phyloP scores from a whole-genome alignment of 805 yeast species.

The Limtongia smithiae region DNA sequence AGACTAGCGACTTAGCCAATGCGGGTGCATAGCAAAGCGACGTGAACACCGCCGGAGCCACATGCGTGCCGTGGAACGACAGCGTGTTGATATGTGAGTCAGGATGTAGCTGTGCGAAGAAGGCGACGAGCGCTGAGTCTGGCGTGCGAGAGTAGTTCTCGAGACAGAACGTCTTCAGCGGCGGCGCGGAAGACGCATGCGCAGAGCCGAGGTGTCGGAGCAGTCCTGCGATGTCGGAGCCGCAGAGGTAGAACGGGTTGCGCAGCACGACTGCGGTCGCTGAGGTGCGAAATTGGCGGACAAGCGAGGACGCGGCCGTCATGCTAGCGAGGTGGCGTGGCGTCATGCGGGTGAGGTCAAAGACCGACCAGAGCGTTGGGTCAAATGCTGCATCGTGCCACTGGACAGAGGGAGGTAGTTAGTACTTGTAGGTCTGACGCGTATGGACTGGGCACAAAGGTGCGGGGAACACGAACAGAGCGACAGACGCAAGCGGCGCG shows the following conservation, averaged over 20 bases:
- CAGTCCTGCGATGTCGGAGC: slow-evolving; percentile 1
- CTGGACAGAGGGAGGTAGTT: neutral
- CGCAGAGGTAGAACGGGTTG: slow-evolving; percentile 6
- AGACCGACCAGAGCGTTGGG: neutral
- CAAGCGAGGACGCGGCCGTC: neutral
- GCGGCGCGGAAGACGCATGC: neutral
- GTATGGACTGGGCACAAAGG: neutral
- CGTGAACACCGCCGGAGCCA: neutral
- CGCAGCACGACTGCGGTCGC: neutral
- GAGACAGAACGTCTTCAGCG: no score
- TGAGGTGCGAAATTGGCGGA: neutral
- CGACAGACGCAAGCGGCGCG: slow-evolving; percentile 8
- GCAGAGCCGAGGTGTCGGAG: neutral
- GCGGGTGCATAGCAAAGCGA: neutral
- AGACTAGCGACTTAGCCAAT: neutral
- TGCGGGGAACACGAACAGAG: slow-evolving; percentile 4
- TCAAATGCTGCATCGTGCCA: slow-evolving; percentile 7
- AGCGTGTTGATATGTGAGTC: neutral
- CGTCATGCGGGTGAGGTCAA: slow-evolving; percentile 2
- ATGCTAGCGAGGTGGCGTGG: neutral
- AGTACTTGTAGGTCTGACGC: neutral
- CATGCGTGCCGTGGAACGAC: slow-evolving; percentile 5
- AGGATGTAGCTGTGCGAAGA: neutral
- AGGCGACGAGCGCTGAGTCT: neutral
- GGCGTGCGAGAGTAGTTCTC: neutral